Evolutionary conservation across 805 yeast species (phyloP), one percentile per base, ranked within the genome.

Genomic region (Yamadazyma sp.): DNA sequence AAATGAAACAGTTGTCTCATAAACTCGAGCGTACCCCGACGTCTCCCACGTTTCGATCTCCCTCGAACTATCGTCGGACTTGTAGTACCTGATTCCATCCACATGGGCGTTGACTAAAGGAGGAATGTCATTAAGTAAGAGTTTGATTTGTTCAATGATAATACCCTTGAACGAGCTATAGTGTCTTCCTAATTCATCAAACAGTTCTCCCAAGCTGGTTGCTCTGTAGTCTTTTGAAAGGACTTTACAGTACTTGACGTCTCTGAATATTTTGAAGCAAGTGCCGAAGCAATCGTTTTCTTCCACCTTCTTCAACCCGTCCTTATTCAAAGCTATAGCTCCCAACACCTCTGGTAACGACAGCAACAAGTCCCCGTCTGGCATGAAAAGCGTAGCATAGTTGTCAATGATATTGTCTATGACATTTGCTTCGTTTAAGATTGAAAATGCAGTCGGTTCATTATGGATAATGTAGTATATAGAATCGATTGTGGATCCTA

Each of bases 401-500:
- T 80, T 71, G 8, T 72, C 71, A 34, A 89, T 57, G 24, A 89
- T 70, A 2, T 77, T 64, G 32, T 82, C 83, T 24, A 90, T 77
- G 1, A 85, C 77, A 0, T 78, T 76, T 0, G 95, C 82, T 55
- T 90, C 98, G 27, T 77, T 80, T 47, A 90, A 68, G 28, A 90
- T 80, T 2, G 84, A 73, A 52, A 74, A 90, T 3, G 95, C 86
- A 0, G 96, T 88, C 6, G 97, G 96, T 51, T 91, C 97, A 47
- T 83, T 84, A 54, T 90, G 91, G 19, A 90, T 79, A 42, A 88
- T 85, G 9, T 74, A 73, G 27, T 82, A 74, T 14, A 88, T 71
- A 9, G 82, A 74, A 43, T 78, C 82, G 24, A 90, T 56, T 0
- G 85, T 73, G 15, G 76, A 67, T 0, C 85, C 67, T 10, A 85